These are phyloP conservation scores for Candolleomyces efflorescens DNA, from an alignment of 768 basidiomycete genomes.

Conservation along the genomic window DNA sequence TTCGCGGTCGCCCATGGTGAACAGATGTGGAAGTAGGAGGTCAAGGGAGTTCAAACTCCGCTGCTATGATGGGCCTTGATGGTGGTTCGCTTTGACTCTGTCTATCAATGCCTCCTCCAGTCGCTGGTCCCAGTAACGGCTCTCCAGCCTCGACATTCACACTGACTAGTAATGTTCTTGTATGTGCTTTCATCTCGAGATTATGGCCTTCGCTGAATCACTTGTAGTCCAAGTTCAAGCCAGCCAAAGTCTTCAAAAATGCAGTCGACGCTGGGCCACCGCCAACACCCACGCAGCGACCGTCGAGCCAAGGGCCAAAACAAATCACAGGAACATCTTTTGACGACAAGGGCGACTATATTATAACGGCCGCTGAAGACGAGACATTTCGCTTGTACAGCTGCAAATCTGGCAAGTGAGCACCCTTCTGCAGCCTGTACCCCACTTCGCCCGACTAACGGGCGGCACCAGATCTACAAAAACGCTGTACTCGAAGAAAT, in stretches of 20 bases:
- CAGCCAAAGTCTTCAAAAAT: slow-evolving; percentile 83
- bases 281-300: slow-evolving; percentile 33
- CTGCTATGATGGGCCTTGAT: slow-evolving; percentile 11
- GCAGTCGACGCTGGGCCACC: slow-evolving; percentile 62
- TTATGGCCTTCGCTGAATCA: slow-evolving; percentile 1
- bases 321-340: slow-evolving; percentile 89
- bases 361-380: slow-evolving; percentile 88
- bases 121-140: slow-evolving; percentile 8
- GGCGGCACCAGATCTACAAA: slow-evolving; percentile 56
- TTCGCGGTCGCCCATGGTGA: slow-evolving; percentile 51
- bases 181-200: background rate
- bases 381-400: slow-evolving; percentile 89
- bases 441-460: slow-evolving; percentile 11
- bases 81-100: slow-evolving; percentile 13
- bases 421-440: slow-evolving; percentile 25
- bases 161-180: slow-evolving; percentile 51
- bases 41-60: slow-evolving; percentile 53
- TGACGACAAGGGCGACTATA: slow-evolving; percentile 83
- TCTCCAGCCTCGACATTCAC: slow-evolving; percentile 24
- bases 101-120: background rate
- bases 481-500: slow-evolving; percentile 89
- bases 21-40: slow-evolving; percentile 9
- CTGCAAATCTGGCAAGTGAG: slow-evolving; percentile 92
- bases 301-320: slow-evolving; percentile 43
- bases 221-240: slow-evolving; percentile 68